Conservation (phyloP, 192 early-diverging fungal genomes). For the Glomus cerebriforme region DNA sequence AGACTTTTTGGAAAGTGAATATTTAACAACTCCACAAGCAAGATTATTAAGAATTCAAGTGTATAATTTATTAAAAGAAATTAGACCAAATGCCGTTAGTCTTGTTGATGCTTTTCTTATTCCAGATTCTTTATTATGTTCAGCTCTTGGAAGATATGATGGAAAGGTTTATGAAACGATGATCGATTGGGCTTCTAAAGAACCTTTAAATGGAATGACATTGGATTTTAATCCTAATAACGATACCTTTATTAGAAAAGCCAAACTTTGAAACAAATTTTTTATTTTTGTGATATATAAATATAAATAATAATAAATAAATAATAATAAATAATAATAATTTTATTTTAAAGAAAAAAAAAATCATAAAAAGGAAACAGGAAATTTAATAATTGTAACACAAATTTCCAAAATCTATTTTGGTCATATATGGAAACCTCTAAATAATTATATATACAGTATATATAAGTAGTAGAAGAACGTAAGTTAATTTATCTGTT, state of each 20-base stretch:
- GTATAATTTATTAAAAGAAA: constrained; percentile 57
- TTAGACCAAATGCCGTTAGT: constrained; percentile 75
- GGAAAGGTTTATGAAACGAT: constrained; percentile 75
- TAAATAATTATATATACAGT: no score
- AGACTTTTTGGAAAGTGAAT: constrained; percentile 60
- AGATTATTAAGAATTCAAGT: constrained; percentile 53
- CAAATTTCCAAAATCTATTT: no score
- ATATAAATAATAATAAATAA: no score
- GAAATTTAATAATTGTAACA: no score
- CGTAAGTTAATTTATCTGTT: no score
- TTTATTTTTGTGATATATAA: no score
- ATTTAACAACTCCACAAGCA: constrained; percentile 55
- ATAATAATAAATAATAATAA: no score
- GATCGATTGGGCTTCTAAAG: constrained; percentile 43
- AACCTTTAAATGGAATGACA: constrained; percentile 34
- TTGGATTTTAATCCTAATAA: constrained; percentile 7
- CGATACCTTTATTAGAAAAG: background rate
- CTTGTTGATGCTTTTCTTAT: constrained; percentile 81
- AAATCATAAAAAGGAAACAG: no score
- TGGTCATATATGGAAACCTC: no score
- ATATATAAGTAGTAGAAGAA: no score
- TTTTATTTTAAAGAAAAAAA: no score
- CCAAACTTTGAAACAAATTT: background rate
- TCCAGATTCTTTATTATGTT: constrained; percentile 74
- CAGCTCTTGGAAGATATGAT: constrained; percentile 73